A percentile compares a stretch with the other conserved stretches of the same genome.
Evolutionary conservation across 148 eudicot species (phyloP).

Genomic region (Chenopodium quinoa): DNA sequence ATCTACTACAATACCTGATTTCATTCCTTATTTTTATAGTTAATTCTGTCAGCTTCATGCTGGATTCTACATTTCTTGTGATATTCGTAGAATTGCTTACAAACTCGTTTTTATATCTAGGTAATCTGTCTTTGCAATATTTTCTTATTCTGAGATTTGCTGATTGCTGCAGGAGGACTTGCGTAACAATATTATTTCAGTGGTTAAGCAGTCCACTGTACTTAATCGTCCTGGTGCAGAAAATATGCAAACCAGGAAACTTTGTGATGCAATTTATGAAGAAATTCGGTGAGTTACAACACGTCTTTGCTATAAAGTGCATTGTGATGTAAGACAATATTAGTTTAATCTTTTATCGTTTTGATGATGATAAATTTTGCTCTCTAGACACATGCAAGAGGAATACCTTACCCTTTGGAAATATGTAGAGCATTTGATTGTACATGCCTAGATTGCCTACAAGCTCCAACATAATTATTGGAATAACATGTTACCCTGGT

Average conservation of each 20-base stretch:
- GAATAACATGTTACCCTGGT: neutral
- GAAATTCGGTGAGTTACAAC: conserved; percentile 65
- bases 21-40: neutral
- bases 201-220: conserved; percentile 66
- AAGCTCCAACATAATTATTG: neutral
- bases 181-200: conserved; percentile 56
- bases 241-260: conserved; percentile 71
- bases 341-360: neutral
- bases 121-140: neutral
- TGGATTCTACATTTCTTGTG: neutral
- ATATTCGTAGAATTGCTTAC: neutral
- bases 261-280: conserved; percentile 81
- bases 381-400: neutral
- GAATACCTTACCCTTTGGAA: neutral
- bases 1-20: neutral
- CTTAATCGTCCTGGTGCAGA: conserved; percentile 71
- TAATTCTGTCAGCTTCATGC: neutral
- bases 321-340: neutral
- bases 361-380: neutral
- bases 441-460: neutral
- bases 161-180: conserved; percentile 61
- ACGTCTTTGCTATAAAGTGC: neutral
- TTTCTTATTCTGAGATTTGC: conserved; percentile 6
- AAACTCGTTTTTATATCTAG: neutral
- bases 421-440: neutral